Base-by-base conservation (phyloP, 1,139 yeast genomes). In the Pichia sp. region DNA sequence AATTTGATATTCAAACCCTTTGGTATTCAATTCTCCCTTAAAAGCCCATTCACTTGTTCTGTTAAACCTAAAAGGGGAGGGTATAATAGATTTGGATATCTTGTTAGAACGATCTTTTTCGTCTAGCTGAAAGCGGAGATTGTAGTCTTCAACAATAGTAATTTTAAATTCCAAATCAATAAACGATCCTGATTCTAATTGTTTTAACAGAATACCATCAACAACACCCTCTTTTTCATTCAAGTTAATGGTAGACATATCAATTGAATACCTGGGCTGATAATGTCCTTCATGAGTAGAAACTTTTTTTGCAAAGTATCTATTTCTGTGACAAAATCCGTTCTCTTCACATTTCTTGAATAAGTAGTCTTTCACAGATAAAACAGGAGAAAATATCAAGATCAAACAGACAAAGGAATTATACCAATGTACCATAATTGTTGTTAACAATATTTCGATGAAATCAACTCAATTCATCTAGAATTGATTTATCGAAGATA, bases 261-360 rank as follows among this genome's bases (percentile, higher is more conserved):
- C 79, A 28, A 89, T 56, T 2, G 67, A 51, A 57, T 88, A 89
- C 17, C 76, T 73, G 1, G 78, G 63, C 21, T 53, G 54, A 48
- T 65, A 71, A 2, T 42, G 40, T 1, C 41, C 40, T 5, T 53
- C 59, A 2, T 56, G 49, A 5, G 56, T 52, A 1, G 58, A 47
- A 14, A 81, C 69, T 38, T 69, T 61, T 14, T 59, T 54, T 2
- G 93, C 91, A 59, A 73, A 88, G 46, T 76, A 77, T 40, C 93
- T 66, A 55, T 91, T 86, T 56, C 98, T 70, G 39, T 72, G 66
- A 59, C 98, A 91, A 58, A 91, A 89, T 8, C 96, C 94, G 18
- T 89, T 74, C 52, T 84, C 80, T 10, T 69, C 77, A 63, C 98
- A 91, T 14, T 72, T 76, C 60, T 85, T 84, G 67, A 89, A 84